Percentiles rank a stretch among this genome's conserved stretches.
Evolutionary conservation across 2,329 filamentous ascomycete genomes (phyloP).

Genomic region (Rhytidhysteron rufulum): DNA sequence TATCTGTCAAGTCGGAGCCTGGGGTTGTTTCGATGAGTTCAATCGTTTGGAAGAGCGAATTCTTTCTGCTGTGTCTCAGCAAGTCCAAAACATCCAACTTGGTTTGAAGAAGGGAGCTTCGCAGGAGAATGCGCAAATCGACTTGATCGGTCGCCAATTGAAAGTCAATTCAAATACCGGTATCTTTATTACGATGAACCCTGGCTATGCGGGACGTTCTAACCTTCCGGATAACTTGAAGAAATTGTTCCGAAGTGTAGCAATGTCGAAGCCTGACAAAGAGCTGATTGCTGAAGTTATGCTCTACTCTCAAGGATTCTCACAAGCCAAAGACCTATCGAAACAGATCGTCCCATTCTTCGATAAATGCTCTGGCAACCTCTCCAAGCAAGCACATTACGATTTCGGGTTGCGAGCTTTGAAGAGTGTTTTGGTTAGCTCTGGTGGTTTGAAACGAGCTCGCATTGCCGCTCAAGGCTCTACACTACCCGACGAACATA

Average conservation of each 20-base stretch:
- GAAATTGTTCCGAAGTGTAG: constrained; percentile 98
- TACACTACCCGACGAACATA: constrained; percentile 60
- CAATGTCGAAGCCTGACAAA: constrained; percentile 99
- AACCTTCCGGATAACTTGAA: constrained; percentile 98
- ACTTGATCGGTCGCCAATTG: constrained; percentile 87
- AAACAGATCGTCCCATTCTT: constrained; percentile 98
- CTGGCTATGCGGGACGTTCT: constrained; percentile 94
- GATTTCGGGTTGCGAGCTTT: constrained; percentile 96
- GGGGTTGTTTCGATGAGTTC: constrained; percentile 99
- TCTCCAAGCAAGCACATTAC: constrained; percentile 98
- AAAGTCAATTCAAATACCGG: constrained; percentile 89
- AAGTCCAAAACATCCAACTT: constrained; percentile 98
- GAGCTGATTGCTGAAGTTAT: constrained; percentile 99
- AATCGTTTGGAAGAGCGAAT: constrained; percentile 98
- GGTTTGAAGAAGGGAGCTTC: constrained; percentile 81
- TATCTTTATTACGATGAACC: constrained; percentile 99
- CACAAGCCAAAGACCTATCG: constrained; percentile 87
- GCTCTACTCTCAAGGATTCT: constrained; percentile 99
- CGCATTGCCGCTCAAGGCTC: constrained; percentile 61
- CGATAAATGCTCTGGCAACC: constrained; percentile 72
- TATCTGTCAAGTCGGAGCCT: constrained; percentile 97
- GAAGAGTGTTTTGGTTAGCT: constrained; percentile 98
- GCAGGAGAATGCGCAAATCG: constrained; percentile 83
- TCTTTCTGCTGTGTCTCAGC: constrained; percentile 94
- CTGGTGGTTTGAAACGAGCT: constrained; percentile 87